Percentiles rank a stretch among this genome's conserved stretches.
phyloP scores from a whole-genome alignment of 2,329 filamentous ascomycete genomes.

The Escovopsis weberi region DNA sequence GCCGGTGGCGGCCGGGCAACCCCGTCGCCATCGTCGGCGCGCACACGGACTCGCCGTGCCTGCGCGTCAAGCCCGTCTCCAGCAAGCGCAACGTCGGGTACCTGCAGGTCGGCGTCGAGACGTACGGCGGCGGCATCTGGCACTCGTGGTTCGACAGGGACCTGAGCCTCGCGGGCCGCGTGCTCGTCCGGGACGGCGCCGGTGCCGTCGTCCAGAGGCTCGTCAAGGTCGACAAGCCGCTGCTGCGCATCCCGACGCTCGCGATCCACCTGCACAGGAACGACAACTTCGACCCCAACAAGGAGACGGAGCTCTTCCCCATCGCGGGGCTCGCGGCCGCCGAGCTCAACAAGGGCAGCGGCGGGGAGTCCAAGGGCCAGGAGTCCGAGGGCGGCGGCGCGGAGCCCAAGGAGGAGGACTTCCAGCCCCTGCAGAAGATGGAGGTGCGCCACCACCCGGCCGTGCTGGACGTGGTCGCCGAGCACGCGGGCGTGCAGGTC shows the following conservation, averaged over 20 bases:
- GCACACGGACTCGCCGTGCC: slow-evolving; percentile 86
- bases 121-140: slow-evolving; percentile 94
- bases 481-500: slow-evolving; percentile 56
- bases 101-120: slow-evolving; percentile 89
- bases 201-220: slow-evolving; percentile 68
- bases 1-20: slow-evolving; percentile 82
- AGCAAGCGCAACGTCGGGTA: slow-evolving; percentile 80
- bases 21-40: slow-evolving; percentile 87
- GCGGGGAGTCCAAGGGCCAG: slow-evolving; percentile 24
- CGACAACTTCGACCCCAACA: slow-evolving; percentile 83
- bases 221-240: slow-evolving; percentile 78
- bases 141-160: slow-evolving; percentile 98
- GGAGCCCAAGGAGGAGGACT: slow-evolving; percentile 31
- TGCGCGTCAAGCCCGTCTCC: slow-evolving; percentile 87
- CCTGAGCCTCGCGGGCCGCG: slow-evolving; percentile 75
- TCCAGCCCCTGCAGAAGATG: slow-evolving; percentile 63
- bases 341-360: slow-evolving; percentile 65
- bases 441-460: slow-evolving; percentile 78
- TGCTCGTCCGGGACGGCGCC: slow-evolving; percentile 55
- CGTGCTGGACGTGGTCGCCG: slow-evolving; percentile 71
- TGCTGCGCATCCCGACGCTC: slow-evolving; percentile 82
- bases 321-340: slow-evolving; percentile 78
- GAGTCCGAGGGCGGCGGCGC: slow-evolving; percentile 6
- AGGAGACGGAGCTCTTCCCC: slow-evolving; percentile 89
- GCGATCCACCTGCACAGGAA: slow-evolving; percentile 88